A percentile compares a stretch with the other conserved stretches of the same genome.
Evolutionary conservation across 2,329 filamentous ascomycete genomes (phyloP).

Genomic region (Phialophora expanda): DNA sequence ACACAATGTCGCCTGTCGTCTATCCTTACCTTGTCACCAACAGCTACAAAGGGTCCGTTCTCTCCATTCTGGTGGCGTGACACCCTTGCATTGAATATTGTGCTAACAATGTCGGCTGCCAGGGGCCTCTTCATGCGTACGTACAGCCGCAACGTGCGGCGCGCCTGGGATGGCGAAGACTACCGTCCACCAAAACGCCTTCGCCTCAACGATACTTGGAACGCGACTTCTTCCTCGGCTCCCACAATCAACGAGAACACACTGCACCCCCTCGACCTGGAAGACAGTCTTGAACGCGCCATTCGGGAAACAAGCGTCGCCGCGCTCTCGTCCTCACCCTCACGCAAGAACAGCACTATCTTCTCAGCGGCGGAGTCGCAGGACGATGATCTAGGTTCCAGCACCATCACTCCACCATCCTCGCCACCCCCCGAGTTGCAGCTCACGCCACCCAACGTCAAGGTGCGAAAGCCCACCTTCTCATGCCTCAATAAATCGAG

Average conservation of each 20-base stretch:
- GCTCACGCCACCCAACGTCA: constrained; percentile 50
- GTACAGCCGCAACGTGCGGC: constrained; percentile 55
- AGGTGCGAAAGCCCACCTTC: constrained; percentile 57
- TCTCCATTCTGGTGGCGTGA: constrained; percentile 2
- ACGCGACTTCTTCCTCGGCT: constrained; percentile 27
- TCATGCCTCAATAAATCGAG: constrained; percentile 49
- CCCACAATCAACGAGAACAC: constrained; percentile 39
- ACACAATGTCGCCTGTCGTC: constrained; percentile 36
- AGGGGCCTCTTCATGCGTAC: constrained; percentile 58
- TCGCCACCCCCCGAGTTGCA: constrained; percentile 55
- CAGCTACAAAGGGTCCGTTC: constrained; percentile 55
- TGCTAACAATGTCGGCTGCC: constrained; percentile 24
- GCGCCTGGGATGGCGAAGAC: constrained; percentile 54
- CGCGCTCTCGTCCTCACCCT: constrained; percentile 53
- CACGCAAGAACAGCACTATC: constrained; percentile 53
- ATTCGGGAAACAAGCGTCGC: constrained; percentile 54
- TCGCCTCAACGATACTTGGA: constrained; percentile 47
- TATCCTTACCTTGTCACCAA: constrained; percentile 57
- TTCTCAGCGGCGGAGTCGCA: constrained; percentile 51
- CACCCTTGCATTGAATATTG: constrained; percentile 18
- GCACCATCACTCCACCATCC: constrained; percentile 58
- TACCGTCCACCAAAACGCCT: constrained; percentile 52
- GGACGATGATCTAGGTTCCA: constrained; percentile 43
- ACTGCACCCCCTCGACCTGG: constrained; percentile 45
- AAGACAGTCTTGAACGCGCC: constrained; percentile 54